Conservation (phyloP, 2,329 filamentous ascomycete genomes). For the Fusarium secorum region DNA sequence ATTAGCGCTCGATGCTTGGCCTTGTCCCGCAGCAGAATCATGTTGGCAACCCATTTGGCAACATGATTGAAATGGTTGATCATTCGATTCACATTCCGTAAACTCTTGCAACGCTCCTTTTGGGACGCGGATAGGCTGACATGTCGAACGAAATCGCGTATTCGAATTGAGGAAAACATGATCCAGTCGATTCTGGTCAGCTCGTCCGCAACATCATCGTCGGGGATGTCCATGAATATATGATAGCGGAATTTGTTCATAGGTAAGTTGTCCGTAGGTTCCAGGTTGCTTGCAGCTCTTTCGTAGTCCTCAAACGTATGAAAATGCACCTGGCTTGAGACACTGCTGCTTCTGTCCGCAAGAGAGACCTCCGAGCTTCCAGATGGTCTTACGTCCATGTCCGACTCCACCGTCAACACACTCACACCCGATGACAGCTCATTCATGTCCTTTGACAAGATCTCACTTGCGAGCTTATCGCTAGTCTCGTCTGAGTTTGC, state of each 20-base stretch:
- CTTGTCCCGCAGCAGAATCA: slow-evolving; percentile 90
- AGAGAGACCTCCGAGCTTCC: slow-evolving; percentile 56
- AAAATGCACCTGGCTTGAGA: slow-evolving; percentile 61
- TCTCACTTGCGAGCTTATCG: slow-evolving; percentile 47
- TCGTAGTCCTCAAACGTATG: slow-evolving; percentile 81
- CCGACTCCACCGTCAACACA: slow-evolving; percentile 58
- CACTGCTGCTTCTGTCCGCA: slow-evolving; percentile 50
- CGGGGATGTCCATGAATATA: slow-evolving; percentile 84
- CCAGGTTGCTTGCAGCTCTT: slow-evolving; percentile 75
- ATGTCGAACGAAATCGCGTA: slow-evolving; percentile 91
- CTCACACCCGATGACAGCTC: slow-evolving; percentile 54
- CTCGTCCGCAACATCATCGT: slow-evolving; percentile 88
- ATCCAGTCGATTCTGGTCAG: slow-evolving; percentile 97
- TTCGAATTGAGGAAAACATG: slow-evolving; percentile 94
- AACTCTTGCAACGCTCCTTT: slow-evolving; percentile 76
- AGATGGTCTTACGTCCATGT: slow-evolving; percentile 54
- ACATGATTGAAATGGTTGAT: slow-evolving; percentile 91
- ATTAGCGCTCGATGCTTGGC: slow-evolving; percentile 92
- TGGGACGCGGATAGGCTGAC: slow-evolving; percentile 77
- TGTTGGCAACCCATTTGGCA: slow-evolving; percentile 81
- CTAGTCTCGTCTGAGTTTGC: slow-evolving; percentile 75
- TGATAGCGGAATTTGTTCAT: slow-evolving; percentile 90
- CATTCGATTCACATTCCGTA: slow-evolving; percentile 93
- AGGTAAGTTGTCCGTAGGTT: slow-evolving; percentile 72
- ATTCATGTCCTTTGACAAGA: slow-evolving; percentile 51